A percentile compares a stretch with the other conserved stretches of the same genome.
phyloP scores from a whole-genome alignment of 371 early-diverging fungal genomes.

The Parasitella parasitica region DNA sequence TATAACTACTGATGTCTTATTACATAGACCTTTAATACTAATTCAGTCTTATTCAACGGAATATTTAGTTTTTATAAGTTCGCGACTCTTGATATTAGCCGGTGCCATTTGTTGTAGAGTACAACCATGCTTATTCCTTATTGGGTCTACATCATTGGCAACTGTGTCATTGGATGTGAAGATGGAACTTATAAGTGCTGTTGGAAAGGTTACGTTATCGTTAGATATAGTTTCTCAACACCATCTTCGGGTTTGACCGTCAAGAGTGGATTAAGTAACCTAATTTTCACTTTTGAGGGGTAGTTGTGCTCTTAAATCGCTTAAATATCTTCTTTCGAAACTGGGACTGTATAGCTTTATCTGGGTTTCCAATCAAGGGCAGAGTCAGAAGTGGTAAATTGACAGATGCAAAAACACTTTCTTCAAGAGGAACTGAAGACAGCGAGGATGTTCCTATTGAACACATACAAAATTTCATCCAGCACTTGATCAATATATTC shows the following conservation, averaged over 20 bases:
- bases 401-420: constrained; percentile 4
- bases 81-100: not conserved
- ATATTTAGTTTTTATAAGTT: no score
- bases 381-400: constrained; percentile 2
- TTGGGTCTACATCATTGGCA: constrained; percentile 13
- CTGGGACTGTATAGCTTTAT: no score
- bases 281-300: constrained; percentile 12
- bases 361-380: not conserved
- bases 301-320: constrained; percentile 6
- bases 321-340: no score
- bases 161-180: constrained; percentile 9
- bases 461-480: constrained; percentile 1
- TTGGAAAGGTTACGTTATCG: constrained; percentile 12
- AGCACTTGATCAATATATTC: not conserved
- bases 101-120: not conserved
- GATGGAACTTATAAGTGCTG: constrained; percentile 18
- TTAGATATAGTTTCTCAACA: constrained; percentile 14
- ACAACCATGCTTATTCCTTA: constrained; percentile 16
- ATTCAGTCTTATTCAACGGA: no score
- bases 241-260: constrained; percentile 21
- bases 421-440: constrained; percentile 12
- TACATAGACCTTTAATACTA: not conserved
- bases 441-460: constrained; percentile 8
- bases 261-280: constrained; percentile 15
- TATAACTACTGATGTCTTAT: not conserved